Base-by-base conservation (phyloP, 257 asterid genomes). In the Capsicum pubescens region DNA sequence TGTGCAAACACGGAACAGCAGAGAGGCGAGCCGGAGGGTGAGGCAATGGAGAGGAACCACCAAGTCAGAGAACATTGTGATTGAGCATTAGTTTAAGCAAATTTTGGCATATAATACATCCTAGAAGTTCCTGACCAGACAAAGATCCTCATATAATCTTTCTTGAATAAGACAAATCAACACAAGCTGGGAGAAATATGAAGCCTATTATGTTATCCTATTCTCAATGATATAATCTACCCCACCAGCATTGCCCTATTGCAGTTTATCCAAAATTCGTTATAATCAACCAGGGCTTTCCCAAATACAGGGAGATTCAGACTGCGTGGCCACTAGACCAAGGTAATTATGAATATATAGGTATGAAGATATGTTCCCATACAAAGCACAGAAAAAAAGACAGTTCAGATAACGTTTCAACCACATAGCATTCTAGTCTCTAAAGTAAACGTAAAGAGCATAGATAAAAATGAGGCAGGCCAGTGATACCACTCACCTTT, bases 401-500 rank as follows among this genome's bases (percentile, higher is more conserved):
- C 39, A 16, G 52, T 26, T 26, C 19, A 83, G 39, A 82, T 14
- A 74, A 67, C 7, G 12, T 14, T 78, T 35, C 7, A 66, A 82
- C 46, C 17, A 50, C 39, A 61, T 32, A 8, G 13, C 36, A 21
- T 10, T 63, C 63, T 39, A 70, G 36, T 26, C 44, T 39, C 32
- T 35, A 32, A 67, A 32, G 56, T 67, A 54, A 66, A 70, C 19
- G 61, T 9, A 54, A 39, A 66, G 63, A 82, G 36, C 68, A 9
- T 32, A 67, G 80, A 54, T 26, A 63, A 11, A 56, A 44, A 17
- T 48, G 83, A 61, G 76, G 13, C 13, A 35, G 32, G 50, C 57
- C 54, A 56, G 14, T 15, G 16, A 19, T 67, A 52, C 46, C 77
- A 19, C 61, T 79, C 82, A 93, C 99, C 98, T 93, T 91, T 85